Evolutionary conservation across 139 green algal species (phyloP).

Genomic region (Volvox africanus): DNA sequence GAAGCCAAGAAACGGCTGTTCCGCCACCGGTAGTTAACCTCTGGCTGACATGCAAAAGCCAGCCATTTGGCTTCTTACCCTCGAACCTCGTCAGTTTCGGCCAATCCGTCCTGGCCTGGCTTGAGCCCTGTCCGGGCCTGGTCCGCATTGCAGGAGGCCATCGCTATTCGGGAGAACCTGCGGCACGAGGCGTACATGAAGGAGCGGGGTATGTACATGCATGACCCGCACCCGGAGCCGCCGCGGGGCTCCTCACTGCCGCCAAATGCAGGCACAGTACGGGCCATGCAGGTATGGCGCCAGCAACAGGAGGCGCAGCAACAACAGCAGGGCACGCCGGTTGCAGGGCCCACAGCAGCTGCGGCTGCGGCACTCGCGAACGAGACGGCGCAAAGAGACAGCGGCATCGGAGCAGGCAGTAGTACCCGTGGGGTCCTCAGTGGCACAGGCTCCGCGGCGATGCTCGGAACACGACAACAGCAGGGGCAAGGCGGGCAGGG

Average conservation of each 20-base stretch:
- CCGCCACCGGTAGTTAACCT: no score
- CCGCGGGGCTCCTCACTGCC: constrained; percentile 38
- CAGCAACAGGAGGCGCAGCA: constrained; percentile 25
- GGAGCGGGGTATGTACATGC: constrained; percentile 47
- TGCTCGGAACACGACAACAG: no score
- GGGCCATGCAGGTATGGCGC: constrained; percentile 50
- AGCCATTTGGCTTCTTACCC: no score
- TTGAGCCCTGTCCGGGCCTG: no score
- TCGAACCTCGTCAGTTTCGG: no score
- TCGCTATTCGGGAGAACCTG: constrained; percentile 41
- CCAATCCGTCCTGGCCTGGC: no score
- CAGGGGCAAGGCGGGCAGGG: not conserved
- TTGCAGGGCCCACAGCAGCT: not conserved
- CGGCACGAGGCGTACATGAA: constrained; percentile 31
- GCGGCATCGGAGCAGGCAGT: not conserved
- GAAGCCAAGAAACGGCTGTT: no score
- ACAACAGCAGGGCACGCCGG: not conserved
- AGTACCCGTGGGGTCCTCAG: not conserved
- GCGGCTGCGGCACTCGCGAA: not conserved
- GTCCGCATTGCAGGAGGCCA: constrained; percentile 33
- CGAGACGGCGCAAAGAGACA: not conserved
- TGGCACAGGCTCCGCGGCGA: not conserved
- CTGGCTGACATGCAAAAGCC: no score
- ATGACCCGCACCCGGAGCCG: constrained; percentile 55
- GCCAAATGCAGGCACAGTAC: constrained; percentile 57